Conservation (phyloP, 148 eudicot species). For the Nyssa sinensis region DNA sequence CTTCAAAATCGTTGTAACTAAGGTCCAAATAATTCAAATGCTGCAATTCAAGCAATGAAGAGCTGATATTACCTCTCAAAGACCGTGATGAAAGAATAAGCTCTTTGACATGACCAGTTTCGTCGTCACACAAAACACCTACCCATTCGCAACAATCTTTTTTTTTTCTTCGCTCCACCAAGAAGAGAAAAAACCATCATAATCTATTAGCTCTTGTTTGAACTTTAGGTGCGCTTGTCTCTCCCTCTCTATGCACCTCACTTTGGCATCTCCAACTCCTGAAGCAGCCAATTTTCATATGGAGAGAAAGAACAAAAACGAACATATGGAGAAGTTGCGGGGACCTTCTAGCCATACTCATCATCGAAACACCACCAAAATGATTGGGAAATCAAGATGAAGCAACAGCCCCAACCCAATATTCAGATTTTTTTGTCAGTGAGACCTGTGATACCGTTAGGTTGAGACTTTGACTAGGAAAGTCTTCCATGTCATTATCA, state of each 20-base stretch:
- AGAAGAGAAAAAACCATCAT: neutral
- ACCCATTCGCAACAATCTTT: slow-evolving; percentile 32
- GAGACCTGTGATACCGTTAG: neutral
- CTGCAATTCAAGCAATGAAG: no score
- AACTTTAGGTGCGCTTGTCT: slow-evolving; percentile 6
- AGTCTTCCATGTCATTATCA: no score
- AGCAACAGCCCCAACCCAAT: no score
- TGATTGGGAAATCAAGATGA: neutral
- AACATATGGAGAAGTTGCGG: no score
- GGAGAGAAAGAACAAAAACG: neutral
- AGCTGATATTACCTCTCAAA: neutral
- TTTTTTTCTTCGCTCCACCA: slow-evolving; percentile 17
- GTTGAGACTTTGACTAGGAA: neutral
- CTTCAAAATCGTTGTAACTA: neutral
- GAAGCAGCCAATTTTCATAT: neutral
- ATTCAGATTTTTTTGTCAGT: no score
- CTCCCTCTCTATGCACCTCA: slow-evolving; percentile 2
- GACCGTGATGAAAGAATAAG: neutral
- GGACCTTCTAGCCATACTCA: no score
- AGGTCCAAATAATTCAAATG: slow-evolving; percentile 2
- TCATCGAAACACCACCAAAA: no score
- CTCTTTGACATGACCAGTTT: no score
- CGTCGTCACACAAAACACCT: slow-evolving; percentile 21
- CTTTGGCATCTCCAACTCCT: no score
- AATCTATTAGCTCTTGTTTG: neutral